phyloP scores from a whole-genome alignment of 2,329 filamentous ascomycete genomes.

The Aureobasidium sp. region DNA sequence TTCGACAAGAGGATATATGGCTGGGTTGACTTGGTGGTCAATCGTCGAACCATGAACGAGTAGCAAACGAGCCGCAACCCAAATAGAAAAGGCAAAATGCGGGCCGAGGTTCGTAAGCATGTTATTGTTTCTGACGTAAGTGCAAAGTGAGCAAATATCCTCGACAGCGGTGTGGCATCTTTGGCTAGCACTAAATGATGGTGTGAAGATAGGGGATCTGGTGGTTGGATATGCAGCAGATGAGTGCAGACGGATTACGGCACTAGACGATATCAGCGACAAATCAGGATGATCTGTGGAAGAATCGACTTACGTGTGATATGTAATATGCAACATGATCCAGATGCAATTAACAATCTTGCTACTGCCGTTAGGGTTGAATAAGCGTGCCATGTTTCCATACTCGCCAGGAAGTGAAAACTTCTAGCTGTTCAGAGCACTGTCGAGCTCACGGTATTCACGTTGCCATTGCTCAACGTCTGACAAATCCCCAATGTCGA shows the following conservation, averaged over 20 bases:
- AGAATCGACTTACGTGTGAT: slow-evolving; percentile 57
- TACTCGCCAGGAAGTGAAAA: slow-evolving; percentile 75
- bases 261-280: slow-evolving; percentile 35
- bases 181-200: slow-evolving; percentile 77
- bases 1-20: slow-evolving; percentile 74
- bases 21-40: slow-evolving; percentile 70
- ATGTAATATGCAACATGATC: slow-evolving; percentile 87
- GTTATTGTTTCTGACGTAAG: slow-evolving; percentile 66
- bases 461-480: slow-evolving; percentile 89
- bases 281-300: neutral
- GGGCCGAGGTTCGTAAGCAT: slow-evolving; percentile 76
- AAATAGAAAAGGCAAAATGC: slow-evolving; percentile 84
- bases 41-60: slow-evolving; percentile 88
- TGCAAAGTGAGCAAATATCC: slow-evolving; percentile 68
- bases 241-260: slow-evolving; percentile 82
- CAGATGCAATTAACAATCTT: slow-evolving; percentile 71
- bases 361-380: slow-evolving; percentile 50
- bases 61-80: slow-evolving; percentile 80
- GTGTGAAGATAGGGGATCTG: slow-evolving; percentile 78
- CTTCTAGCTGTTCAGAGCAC: slow-evolving; percentile 72
- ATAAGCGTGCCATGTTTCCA: slow-evolving; percentile 72
- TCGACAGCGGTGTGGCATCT: slow-evolving; percentile 76
- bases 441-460: slow-evolving; percentile 77
- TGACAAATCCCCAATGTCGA: slow-evolving; percentile 74
- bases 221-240: slow-evolving; percentile 89